Conservation (phyloP, 257 asterid species). For the Solanum dulcamara region DNA sequence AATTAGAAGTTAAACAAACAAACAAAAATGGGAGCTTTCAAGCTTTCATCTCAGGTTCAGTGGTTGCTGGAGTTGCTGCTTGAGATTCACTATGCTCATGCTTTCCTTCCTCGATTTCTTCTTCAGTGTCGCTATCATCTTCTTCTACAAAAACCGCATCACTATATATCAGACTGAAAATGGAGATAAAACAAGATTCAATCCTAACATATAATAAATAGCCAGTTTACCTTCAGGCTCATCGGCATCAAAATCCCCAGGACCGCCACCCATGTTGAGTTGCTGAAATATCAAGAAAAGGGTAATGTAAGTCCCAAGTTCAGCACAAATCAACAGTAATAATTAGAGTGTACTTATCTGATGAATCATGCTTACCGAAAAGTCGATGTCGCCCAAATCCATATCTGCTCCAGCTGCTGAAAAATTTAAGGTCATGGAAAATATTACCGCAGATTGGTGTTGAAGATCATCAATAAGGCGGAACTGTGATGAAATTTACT, state of each 20-base stretch:
- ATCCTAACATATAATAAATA: neutral
- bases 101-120: neutral
- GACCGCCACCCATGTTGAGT: slow-evolving; percentile 35
- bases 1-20: neutral
- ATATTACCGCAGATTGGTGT: neutral
- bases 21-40: neutral
- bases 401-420: slow-evolving; percentile 30
- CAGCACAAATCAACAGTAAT: neutral
- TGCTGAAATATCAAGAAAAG: slow-evolving; percentile 12
- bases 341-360: neutral
- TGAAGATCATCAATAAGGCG: neutral
- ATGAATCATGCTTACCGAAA: slow-evolving; percentile 32
- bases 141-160: neutral
- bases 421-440: neutral
- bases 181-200: neutral
- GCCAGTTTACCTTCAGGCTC: slow-evolving; percentile 15
- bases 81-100: slow-evolving; percentile 1
- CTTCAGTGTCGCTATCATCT: slow-evolving; percentile 25
- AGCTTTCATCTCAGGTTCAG: slow-evolving; percentile 7
- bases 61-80: slow-evolving; percentile 2
- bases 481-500: neutral
- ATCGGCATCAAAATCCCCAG: slow-evolving; percentile 22
- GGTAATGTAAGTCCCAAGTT: neutral
- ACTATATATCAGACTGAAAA: neutral
- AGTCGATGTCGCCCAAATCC: slow-evolving; percentile 37